Evolutionary conservation across 2,329 filamentous ascomycete species (phyloP), one percentile per base, ranked within the genome.

Genomic region (Aspergillus sp.): DNA sequence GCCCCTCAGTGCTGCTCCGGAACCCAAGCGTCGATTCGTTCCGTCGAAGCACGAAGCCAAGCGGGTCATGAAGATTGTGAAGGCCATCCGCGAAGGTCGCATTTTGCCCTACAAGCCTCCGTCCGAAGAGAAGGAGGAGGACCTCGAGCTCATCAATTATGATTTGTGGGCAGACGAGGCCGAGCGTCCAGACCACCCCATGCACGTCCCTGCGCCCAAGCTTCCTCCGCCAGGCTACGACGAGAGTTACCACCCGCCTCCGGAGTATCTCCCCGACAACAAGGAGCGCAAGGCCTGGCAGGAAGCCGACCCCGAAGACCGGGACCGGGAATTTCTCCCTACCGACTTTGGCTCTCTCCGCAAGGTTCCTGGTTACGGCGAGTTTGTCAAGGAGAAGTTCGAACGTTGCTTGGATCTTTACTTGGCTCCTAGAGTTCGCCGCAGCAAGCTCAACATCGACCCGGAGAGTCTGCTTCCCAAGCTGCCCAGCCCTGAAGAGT

Each of bases 41-140:
- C 95, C 96, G 6, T 98, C 94, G 50, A 98, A 97, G 78, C 92
- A 99, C 76, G 95, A 99, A 78, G 90, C 91, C 32, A 97, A 97
- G 82, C 87, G 93, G 59, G 87, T 99, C 54, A 96, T 97, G 87
- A 98, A 99, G 81, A 88, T 99, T 70, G 95, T 98, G 57, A 92
- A 91, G 71, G 95, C 95, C 39, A 99, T 99, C 68, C 88, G 90
- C 66, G 94, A 98, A 77, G 95, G 96, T 38, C 88, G 92, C 53
- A 98, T 99, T 67, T 81, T 96, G 70, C 96, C 96, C 3, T 96
- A 96, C 80, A 92, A 88, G 73, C 86, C 92, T 3, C 87, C 88
- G 0, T 83, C 87, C 70, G 90, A 91, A 68, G 84, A 88, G 63
- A 86, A 93, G 65, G 87, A 91, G 58, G 86, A 90, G 55, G 87